phyloP scores from a whole-genome alignment of 352 stramenopile species.

The Pythium aristosporum region DNA sequence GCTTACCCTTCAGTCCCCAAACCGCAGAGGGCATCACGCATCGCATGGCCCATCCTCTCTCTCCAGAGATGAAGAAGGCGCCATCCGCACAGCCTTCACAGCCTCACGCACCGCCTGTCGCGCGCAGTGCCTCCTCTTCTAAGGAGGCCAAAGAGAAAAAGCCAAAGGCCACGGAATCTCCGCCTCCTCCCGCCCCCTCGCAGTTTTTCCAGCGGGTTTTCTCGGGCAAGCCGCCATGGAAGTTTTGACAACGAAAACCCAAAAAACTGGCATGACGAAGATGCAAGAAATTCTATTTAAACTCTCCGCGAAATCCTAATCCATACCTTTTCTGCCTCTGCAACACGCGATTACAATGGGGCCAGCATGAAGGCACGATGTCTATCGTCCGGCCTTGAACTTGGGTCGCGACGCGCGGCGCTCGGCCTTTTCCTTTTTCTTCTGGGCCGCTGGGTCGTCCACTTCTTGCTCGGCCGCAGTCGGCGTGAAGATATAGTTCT shows the following conservation, averaged over 20 bases:
- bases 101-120: background rate
- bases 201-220: slow-evolving; percentile 17
- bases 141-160: background rate
- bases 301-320: background rate
- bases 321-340: background rate
- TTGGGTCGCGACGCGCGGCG: slow-evolving; percentile 30
- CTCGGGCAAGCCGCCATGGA: slow-evolving; percentile 24
- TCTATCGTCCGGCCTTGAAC: slow-evolving; percentile 24
- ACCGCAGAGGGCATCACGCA: slow-evolving; percentile 49
- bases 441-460: slow-evolving; percentile 51
- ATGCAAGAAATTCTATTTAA: slow-evolving; percentile 16
- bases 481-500: slow-evolving; percentile 84
- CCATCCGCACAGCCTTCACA: background rate
- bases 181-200: background rate
- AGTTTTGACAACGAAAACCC: slow-evolving; percentile 13
- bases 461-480: slow-evolving; percentile 44
- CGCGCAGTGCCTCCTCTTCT: background rate
- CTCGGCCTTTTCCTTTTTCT: slow-evolving; percentile 80
- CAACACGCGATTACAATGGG: background rate
- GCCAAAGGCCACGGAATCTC: background rate
- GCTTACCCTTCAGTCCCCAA: slow-evolving; percentile 56
- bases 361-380: background rate
- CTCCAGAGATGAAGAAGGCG: slow-evolving; percentile 9
- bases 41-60: slow-evolving; percentile 12
- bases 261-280: background rate